Percentiles rank a stretch among this genome's conserved stretches.
phyloP scores from a whole-genome alignment of 257 asterid species.

The Vinca minor region DNA sequence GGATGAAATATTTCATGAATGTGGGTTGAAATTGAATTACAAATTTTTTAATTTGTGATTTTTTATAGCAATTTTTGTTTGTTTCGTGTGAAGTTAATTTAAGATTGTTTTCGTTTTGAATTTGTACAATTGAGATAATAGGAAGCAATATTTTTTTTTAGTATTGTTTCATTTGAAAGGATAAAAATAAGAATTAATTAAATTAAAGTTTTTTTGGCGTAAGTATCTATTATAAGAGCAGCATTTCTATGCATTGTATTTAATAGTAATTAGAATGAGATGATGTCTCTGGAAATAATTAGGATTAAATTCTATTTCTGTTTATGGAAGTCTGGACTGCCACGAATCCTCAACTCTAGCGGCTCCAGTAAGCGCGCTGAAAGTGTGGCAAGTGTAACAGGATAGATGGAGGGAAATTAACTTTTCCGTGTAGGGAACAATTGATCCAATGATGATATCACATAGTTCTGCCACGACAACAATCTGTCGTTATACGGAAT shows the following conservation, averaged over 20 bases:
- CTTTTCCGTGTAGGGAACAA: neutral
- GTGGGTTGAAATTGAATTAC: neutral
- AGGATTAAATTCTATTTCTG: neutral
- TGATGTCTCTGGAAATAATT: neutral
- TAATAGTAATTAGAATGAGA: neutral
- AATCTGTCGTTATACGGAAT: neutral
- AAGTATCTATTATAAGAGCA: too few species aligned
- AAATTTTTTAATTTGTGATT: neutral
- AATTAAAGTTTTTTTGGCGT: too few species aligned
- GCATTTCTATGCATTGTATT: too few species aligned
- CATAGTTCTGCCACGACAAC: neutral
- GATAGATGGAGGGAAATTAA: neutral
- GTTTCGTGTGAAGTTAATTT: neutral
- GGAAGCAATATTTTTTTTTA: too few species aligned
- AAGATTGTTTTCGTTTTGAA: too few species aligned
- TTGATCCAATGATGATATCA: neutral
- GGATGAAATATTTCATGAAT: neutral
- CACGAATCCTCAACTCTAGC: neutral
- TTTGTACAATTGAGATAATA: too few species aligned
- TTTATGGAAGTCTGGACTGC: constrained; percentile 4
- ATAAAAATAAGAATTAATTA: too few species aligned
- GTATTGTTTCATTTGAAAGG: too few species aligned
- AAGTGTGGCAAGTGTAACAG: neutral
- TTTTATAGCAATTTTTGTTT: neutral
- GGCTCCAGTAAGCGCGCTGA: neutral